phyloP scores from a whole-genome alignment of 768 basidiomycete species.

The Xanthoconium stramineum region DNA sequence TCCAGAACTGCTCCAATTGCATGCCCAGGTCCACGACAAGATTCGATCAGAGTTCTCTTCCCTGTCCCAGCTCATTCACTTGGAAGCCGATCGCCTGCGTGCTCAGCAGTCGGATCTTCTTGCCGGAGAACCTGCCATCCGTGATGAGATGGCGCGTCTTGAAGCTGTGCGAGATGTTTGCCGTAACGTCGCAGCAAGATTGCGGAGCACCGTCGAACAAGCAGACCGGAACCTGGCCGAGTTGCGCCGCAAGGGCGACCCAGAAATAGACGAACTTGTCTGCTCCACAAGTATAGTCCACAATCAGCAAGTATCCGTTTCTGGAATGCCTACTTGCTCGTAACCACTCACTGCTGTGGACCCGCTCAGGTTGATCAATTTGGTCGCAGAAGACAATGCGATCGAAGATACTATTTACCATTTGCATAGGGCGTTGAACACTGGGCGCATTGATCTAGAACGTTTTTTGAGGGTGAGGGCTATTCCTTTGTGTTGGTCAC shows the following conservation, averaged over 20 bases:
- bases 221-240: slow-evolving; percentile 76
- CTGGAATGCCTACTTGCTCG: neutral
- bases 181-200: slow-evolving; percentile 65
- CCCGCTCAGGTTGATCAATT: slow-evolving; percentile 78
- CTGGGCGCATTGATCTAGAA: slow-evolving; percentile 90
- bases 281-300: slow-evolving; percentile 95
- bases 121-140: slow-evolving; percentile 88
- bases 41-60: slow-evolving; percentile 68
- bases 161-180: slow-evolving; percentile 94
- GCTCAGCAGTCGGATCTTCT: slow-evolving; percentile 82
- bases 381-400: slow-evolving; percentile 99
- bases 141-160: slow-evolving; percentile 93
- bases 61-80: slow-evolving; percentile 57
- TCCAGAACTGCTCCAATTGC: slow-evolving; percentile 82
- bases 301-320: slow-evolving; percentile 66
- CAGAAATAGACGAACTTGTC: slow-evolving; percentile 93
- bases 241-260: slow-evolving; percentile 79
- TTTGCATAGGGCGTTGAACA: slow-evolving; percentile 87
- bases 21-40: slow-evolving; percentile 73
- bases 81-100: slow-evolving; percentile 72
- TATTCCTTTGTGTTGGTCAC: slow-evolving; percentile 14
- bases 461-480: slow-evolving; percentile 81
- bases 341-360: slow-evolving; percentile 15
- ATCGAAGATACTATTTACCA: slow-evolving; percentile 99
- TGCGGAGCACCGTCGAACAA: slow-evolving; percentile 57